Conservation (phyloP, 2,329 filamentous ascomycete species). For the Pestalotiopsis fici region DNA sequence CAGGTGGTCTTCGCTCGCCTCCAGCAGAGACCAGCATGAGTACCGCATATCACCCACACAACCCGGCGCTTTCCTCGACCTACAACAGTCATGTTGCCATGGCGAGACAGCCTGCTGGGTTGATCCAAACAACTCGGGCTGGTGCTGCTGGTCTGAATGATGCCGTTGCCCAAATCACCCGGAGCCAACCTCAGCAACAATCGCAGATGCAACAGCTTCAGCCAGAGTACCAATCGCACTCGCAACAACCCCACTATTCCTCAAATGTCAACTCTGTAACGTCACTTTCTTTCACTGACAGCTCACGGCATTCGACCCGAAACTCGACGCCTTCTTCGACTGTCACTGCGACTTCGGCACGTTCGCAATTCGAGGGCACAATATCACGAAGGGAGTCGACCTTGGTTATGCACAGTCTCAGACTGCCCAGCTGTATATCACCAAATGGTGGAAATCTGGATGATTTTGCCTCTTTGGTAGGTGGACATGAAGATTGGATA, state of each 20-base stretch:
- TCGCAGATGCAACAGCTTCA: conserved; percentile 3
- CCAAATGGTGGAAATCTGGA: conserved; percentile 73
- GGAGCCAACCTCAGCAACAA: conserved; percentile 29
- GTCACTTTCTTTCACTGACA: conserved; percentile 18
- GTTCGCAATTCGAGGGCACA: conserved; percentile 28
- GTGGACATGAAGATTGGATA: conserved; percentile 18
- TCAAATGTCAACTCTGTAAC: conserved; percentile 14
- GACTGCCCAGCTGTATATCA: conserved; percentile 76
- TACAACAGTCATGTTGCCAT: conserved; percentile 47
- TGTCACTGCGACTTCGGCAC: conserved; percentile 21
- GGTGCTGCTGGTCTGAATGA: conserved; percentile 33
- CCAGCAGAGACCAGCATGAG: conserved; percentile 54
- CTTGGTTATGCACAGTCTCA: conserved; percentile 61
- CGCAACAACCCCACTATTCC: conserved; percentile 11
- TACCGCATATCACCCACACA: conserved; percentile 49
- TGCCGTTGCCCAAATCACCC: conserved; percentile 19
- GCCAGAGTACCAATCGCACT: conserved; percentile 12
- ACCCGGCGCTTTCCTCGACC: conserved; percentile 40
- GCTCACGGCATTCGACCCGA: conserved; percentile 34
- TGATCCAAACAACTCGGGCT: conserved; percentile 34
- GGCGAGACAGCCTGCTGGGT: conserved; percentile 36
- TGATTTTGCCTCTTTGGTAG: conserved; percentile 81
- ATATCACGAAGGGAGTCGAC: conserved; percentile 39
- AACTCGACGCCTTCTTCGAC: conserved; percentile 39
- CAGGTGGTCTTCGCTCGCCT: conserved; percentile 49